A percentile compares a stretch with the other conserved stretches of the same genome.
phyloP scores from a whole-genome alignment of 1,284 basidiomycete genomes.

The Amylostereum areolatum region DNA sequence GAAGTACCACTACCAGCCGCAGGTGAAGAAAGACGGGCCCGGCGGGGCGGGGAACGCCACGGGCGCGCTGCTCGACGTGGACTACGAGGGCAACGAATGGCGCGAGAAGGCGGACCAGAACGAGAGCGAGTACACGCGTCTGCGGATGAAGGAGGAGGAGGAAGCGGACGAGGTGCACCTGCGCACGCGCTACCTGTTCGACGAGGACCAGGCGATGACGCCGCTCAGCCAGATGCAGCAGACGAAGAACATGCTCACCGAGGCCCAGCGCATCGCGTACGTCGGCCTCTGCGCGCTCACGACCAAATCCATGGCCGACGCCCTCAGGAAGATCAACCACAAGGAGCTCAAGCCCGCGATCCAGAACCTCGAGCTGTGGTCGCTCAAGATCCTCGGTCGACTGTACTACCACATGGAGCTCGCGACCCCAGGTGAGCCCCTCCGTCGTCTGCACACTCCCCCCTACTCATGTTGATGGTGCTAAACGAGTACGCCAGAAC shows the following conservation, averaged over 20 bases:
- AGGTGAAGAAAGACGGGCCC: conserved; percentile 39
- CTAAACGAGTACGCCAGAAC: conserved; percentile 57
- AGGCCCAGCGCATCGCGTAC: conserved; percentile 92
- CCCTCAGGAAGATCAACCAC: conserved; percentile 47
- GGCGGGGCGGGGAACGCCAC: conserved; percentile 60
- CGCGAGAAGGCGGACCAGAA: conserved; percentile 74
- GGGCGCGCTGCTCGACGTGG: conserved; percentile 74
- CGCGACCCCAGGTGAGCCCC: conserved; percentile 78
- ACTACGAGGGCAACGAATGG: conserved; percentile 74
- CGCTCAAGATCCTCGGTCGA: conserved; percentile 91
- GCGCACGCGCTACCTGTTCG: conserved; percentile 87
- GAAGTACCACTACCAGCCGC: conserved; percentile 76
- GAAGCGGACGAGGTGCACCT: conserved; percentile 86
- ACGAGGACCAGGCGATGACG: conserved; percentile 96
- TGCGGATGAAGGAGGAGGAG: conserved; percentile 82
- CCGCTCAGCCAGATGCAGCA: conserved; percentile 97
- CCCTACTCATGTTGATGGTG: conserved; percentile 10
- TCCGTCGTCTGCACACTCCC: too few species aligned
- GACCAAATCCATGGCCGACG: conserved; percentile 72
- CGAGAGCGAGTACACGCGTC: conserved; percentile 82
- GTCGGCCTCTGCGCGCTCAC: conserved; percentile 87
- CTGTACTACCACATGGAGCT: conserved; percentile 98
- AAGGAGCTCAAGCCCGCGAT: conserved; percentile 75
- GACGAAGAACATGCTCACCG: conserved; percentile 90
- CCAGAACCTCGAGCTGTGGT: conserved; percentile 81